Base-by-base conservation (phyloP, 768 basidiomycete species). In the Rhodotorula diobovata region DNA sequence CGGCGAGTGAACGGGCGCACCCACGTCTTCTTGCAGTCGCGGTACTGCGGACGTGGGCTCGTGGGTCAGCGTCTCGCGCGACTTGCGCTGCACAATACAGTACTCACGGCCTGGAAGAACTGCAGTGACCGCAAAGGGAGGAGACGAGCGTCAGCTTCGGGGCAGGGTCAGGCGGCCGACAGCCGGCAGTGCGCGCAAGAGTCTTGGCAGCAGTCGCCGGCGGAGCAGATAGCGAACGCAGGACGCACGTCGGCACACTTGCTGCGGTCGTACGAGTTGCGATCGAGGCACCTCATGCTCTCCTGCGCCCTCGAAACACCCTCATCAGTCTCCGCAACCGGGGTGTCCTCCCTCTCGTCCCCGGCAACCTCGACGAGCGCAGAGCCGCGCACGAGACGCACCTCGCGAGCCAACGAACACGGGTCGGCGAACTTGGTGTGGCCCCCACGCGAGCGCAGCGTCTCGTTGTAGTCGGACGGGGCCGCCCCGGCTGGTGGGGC, bases 21-120 rank as follows among this genome's bases (percentile, higher is more conserved):
- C 71, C 71, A 72, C 54, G 57, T 50, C 41, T 56, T 65, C 54
- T 72, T 72, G 71, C 71, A 72, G 60, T 72, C 71, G 7, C 71
- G 71, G 39, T 72, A 72, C 71, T 72, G 59, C 12, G 11, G 21
- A n/a, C 10, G 30, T 2, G 25, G 9, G 1, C 28, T 16, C 28
- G 3, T 39, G 32, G 12, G 45, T 39, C 57, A 59, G 46, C 41
- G 12, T 43, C 4, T 14, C 28, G 5, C 28, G 15, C 16, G 9
- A 7, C 10, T 9, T 14, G 34, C 18, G 5, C 14, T 1, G 18
- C 4, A 2, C 8, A 28, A 2, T 3, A 43, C 9, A 14, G 39
- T 18, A n/a, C 66, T 43, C 53, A 72, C 71, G 6, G 71, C 71
- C 43, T 68, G 61, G 41, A 72, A 72, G 66, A 72, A 72, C 71